Evolutionary conservation across 2,329 filamentous ascomycete species (phyloP).

Genomic region (Hypoxylon sp.): DNA sequence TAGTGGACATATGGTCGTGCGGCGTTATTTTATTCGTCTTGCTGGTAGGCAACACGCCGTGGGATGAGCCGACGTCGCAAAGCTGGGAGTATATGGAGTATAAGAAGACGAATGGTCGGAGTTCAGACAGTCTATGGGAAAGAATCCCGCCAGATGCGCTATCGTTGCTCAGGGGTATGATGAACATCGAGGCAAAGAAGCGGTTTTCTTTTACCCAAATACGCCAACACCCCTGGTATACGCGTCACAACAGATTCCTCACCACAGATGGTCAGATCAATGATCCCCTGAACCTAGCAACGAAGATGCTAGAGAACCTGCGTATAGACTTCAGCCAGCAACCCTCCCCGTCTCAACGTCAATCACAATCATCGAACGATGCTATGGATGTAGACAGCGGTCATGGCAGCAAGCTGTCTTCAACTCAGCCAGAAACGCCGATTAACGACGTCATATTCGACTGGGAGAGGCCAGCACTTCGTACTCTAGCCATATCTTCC

Average conservation of each 20-base stretch:
- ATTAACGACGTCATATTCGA: slow-evolving; percentile 83
- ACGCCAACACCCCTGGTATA: slow-evolving; percentile 95
- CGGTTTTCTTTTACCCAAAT: slow-evolving; percentile 91
- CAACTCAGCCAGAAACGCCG: slow-evolving; percentile 88
- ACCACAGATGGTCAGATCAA: slow-evolving; percentile 78
- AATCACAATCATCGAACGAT: slow-evolving; percentile 59
- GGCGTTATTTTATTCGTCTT: slow-evolving; percentile 98
- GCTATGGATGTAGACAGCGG: slow-evolving; percentile 78
- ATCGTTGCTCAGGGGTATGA: slow-evolving; percentile 92
- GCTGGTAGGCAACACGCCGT: slow-evolving; percentile 95
- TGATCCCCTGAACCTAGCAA: slow-evolving; percentile 88
- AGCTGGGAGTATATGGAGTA: slow-evolving; percentile 97
- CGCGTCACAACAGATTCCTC: slow-evolving; percentile 82
- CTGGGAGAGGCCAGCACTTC: slow-evolving; percentile 81
- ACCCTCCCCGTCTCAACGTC: slow-evolving; percentile 61
- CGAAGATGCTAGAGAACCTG: slow-evolving; percentile 91
- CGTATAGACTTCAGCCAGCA: slow-evolving; percentile 86
- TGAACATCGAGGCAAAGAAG: slow-evolving; percentile 79
- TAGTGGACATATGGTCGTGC: slow-evolving; percentile 96
- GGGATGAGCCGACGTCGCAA: slow-evolving; percentile 88
- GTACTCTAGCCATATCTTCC: slow-evolving; percentile 64
- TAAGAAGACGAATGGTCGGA: slow-evolving; percentile 80
- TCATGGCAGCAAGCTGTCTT: slow-evolving; percentile 68
- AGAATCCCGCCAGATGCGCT: slow-evolving; percentile 79
- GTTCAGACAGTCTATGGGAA: slow-evolving; percentile 87